These are phyloP conservation scores for Firmiana major DNA, from an alignment of 345 rosid species.

Conservation along the genomic window DNA sequence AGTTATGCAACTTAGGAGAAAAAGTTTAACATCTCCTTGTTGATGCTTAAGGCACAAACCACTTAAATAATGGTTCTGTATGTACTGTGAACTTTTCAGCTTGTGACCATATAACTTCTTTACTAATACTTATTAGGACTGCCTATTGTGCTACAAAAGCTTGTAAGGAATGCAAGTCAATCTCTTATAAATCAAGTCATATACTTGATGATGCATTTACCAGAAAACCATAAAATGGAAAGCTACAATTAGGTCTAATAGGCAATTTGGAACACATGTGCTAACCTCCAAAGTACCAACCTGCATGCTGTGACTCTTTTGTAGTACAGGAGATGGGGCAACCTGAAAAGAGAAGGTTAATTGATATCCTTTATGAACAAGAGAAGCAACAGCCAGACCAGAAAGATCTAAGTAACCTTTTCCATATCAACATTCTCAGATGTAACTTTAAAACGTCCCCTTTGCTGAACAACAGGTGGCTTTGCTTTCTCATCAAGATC, in stretches of 20 bases:
- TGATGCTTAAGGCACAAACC: not conserved
- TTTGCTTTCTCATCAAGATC: slow-evolving; percentile 80
- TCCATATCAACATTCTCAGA: slow-evolving; percentile 89
- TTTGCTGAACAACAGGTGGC: slow-evolving; percentile 84
- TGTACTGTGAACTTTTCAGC: not conserved
- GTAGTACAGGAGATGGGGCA: slow-evolving; percentile 54
- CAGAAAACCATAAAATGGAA: not conserved
- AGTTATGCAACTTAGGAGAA: not conserved
- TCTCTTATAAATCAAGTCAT: not conserved
- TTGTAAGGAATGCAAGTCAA: not conserved
- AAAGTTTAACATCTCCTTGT: not conserved
- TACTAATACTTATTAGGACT: not conserved
- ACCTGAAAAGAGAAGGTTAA: slow-evolving; percentile 52
- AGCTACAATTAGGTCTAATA: not conserved
- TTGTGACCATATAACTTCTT: not conserved
- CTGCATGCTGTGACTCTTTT: slow-evolving; percentile 97
- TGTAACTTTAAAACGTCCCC: slow-evolving; percentile 97
- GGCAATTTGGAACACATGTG: slow-evolving; percentile 31
- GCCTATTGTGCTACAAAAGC: not conserved
- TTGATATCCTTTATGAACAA: slow-evolving; percentile 18
- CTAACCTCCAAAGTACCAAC: slow-evolving; percentile 59
- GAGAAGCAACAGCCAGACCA: slow-evolving; percentile 15
- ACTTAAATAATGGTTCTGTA: not conserved
- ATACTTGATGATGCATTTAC: not conserved
- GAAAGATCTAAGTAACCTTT: slow-evolving; percentile 47